Conservation (phyloP, 2,329 filamentous ascomycete genomes). For the Xylariomycetidae sp. region DNA sequence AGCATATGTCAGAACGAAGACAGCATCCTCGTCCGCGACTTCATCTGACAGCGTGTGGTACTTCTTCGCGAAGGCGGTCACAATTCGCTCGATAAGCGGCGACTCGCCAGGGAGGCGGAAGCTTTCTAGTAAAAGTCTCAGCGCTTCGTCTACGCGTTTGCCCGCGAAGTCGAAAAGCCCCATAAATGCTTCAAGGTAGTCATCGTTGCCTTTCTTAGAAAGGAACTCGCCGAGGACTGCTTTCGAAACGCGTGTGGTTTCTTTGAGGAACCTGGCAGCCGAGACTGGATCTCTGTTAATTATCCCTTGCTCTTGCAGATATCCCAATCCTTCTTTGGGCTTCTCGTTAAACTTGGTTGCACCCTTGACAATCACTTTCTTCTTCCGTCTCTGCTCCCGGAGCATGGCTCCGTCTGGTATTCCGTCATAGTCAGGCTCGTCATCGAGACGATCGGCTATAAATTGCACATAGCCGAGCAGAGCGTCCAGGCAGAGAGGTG, state of each 20-base stretch:
- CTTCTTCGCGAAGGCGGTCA: slow-evolving; percentile 80
- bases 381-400: slow-evolving; percentile 68
- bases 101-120: slow-evolving; percentile 95
- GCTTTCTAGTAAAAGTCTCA: slow-evolving; percentile 80
- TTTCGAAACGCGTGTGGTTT: slow-evolving; percentile 85
- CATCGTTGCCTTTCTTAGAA: slow-evolving; percentile 84
- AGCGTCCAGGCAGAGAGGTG: slow-evolving; percentile 88
- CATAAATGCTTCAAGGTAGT: slow-evolving; percentile 79
- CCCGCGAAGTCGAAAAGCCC: slow-evolving; percentile 82
- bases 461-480: slow-evolving; percentile 88
- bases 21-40: slow-evolving; percentile 79
- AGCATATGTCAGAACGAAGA: slow-evolving; percentile 88
- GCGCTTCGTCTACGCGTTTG: slow-evolving; percentile 84
- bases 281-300: slow-evolving; percentile 74
- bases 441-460: slow-evolving; percentile 78
- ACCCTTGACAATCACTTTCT: slow-evolving; percentile 85
- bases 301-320: slow-evolving; percentile 78
- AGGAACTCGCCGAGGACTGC: slow-evolving; percentile 87
- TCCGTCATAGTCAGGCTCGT: slow-evolving; percentile 58
- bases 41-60: slow-evolving; percentile 72
- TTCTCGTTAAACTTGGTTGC: slow-evolving; percentile 92
- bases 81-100: slow-evolving; percentile 85
- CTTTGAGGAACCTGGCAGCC: slow-evolving; percentile 82
- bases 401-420: slow-evolving; percentile 63
- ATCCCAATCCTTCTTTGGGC: slow-evolving; percentile 83